Base-by-base conservation (phyloP, 2,329 filamentous ascomycete species). In the Botrytis fragariae region DNA sequence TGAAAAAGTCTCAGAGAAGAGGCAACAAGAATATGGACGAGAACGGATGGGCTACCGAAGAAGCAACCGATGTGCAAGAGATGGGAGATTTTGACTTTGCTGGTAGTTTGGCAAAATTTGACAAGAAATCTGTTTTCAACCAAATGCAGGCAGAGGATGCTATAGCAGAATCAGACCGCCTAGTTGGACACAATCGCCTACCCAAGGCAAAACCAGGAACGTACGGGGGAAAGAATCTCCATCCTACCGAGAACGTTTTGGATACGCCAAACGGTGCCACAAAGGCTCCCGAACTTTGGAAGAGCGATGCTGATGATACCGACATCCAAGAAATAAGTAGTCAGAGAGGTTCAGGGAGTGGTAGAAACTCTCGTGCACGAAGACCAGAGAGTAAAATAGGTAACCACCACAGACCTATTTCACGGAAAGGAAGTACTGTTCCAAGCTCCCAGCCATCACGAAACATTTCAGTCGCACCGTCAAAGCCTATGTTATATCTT, bases 11-110 rank as follows among this genome's bases (percentile, higher is more conserved):
- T 77, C 85, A 84, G 81, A 73, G 85, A 82, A 77, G 82, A 81
- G 63, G 74, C 9, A 63, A 85, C 83, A 77, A 20, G 44, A 74
- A 82, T 81, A 81, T 79, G 48, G 84, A 85, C 74, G 88, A 93
- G 61, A 97, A 94, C 81, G 95, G 94, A 5, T 98, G 95, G 95
- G 94, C 93, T 6, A 98, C 95, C 0, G 96, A 98, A 80, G 95
- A 98, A 79, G 95, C 95, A 35, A 98, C 94, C 0, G 96, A 98
- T 80, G 93, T 96, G 35, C 93, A 95, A 83, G 95, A 97, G 80
- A 89, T 96, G 86, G 93, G 93, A 18, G 96, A 98, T 75, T 98
- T 98, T 78, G 95, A 98, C 82, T 98, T 98, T 79, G 91, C 93
- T 78, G 91, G 90, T 72, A 94, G 94, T 77, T 86, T 98, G 45